Conservation (phyloP, 2,329 filamentous ascomycete species). For the Ampelomyces quisqualis region DNA sequence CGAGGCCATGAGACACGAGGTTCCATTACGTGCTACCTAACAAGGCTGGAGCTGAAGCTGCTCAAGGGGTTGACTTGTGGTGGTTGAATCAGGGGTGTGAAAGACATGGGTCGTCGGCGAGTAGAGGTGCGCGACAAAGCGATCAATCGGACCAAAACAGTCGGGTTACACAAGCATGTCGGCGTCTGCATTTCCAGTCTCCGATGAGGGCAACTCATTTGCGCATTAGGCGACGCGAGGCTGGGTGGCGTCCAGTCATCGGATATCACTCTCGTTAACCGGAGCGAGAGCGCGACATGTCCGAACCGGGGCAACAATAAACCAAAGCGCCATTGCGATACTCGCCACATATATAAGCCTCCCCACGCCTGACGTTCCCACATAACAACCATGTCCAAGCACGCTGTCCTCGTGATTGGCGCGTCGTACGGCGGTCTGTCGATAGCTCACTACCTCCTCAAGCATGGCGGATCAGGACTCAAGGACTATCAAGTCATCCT, state of each 20-base stretch:
- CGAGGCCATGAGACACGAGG: neutral
- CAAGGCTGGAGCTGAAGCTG: no score
- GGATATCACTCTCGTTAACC: neutral
- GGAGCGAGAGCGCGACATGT: neutral
- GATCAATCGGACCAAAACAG: no score
- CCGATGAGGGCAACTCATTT: neutral
- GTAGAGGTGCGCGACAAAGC: no score
- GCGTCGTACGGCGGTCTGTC: slow-evolving; percentile 44
- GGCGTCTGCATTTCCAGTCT: no score
- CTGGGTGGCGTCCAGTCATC: neutral
- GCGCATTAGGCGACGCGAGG: neutral
- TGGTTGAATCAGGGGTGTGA: no score
- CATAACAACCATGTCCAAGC: neutral
- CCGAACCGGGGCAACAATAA: neutral
- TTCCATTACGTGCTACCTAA: neutral
- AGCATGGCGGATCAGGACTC: slow-evolving; percentile 33
- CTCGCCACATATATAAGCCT: no score
- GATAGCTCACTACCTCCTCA: slow-evolving; percentile 40
- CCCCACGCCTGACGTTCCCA: no score
- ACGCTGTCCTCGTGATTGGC: slow-evolving; percentile 40
- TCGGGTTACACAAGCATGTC: no score
- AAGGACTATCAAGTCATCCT: slow-evolving; percentile 39
- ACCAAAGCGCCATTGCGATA: no score
- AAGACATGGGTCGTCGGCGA: no score
- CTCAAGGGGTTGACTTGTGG: no score